Evolutionary conservation across 2,329 filamentous ascomycete genomes (phyloP).

Genomic region (Helotiales sp.): DNA sequence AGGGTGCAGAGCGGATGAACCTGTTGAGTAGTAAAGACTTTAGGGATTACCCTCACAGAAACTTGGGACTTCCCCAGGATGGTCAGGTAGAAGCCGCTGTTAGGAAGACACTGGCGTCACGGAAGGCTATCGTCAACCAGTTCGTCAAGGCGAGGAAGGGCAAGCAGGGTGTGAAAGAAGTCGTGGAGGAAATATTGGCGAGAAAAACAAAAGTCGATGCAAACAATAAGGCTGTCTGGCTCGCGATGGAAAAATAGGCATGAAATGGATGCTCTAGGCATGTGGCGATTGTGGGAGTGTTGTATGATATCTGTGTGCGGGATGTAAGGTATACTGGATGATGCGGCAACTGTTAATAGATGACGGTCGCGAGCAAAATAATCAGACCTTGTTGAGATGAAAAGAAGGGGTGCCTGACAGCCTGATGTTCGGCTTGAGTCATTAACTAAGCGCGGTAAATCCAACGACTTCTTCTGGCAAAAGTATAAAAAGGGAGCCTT

Average conservation of each 20-base stretch:
- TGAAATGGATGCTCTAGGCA: neutral
- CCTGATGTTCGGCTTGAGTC: conserved; percentile 35
- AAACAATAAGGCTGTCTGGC: conserved; percentile 46
- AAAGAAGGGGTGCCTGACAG: conserved; percentile 21
- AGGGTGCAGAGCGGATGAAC: conserved; percentile 54
- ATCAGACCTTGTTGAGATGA: conserved; percentile 16
- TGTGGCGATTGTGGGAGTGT: conserved; percentile 20
- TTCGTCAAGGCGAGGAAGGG: conserved; percentile 63
- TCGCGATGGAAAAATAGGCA: conserved; percentile 2
- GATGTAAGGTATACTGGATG: conserved; percentile 21
- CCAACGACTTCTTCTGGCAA: conserved; percentile 19
- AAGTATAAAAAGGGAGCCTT: conserved; percentile 37
- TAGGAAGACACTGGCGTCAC: conserved; percentile 47
- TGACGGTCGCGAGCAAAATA: conserved; percentile 32
- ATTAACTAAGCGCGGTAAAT: conserved; percentile 35
- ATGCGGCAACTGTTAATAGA: conserved; percentile 19
- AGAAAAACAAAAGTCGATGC: conserved; percentile 61
- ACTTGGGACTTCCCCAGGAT: conserved; percentile 73
- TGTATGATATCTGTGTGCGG: conserved; percentile 31
- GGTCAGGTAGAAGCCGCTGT: conserved; percentile 57
- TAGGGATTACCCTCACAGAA: conserved; percentile 72
- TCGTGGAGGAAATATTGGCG: conserved; percentile 70
- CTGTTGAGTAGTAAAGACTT: conserved; percentile 70
- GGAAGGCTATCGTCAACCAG: conserved; percentile 64
- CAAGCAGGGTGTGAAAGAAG: conserved; percentile 71